These are phyloP conservation scores for Avena insularis DNA, from an alignment of 176 grass and related monocot genomes.

Conservation along the genomic window DNA sequence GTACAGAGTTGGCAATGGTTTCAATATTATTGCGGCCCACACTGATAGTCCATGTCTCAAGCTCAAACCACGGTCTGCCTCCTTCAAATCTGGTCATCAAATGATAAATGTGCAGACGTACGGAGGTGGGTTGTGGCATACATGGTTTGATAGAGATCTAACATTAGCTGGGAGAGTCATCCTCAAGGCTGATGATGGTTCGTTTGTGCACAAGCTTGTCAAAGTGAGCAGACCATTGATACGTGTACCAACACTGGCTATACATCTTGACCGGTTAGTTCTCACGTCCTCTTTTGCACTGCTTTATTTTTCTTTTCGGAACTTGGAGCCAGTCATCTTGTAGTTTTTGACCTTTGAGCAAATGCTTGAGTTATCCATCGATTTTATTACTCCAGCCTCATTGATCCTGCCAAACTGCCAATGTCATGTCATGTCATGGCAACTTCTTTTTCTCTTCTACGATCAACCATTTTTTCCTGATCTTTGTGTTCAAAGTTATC, in stretches of 20 bases:
- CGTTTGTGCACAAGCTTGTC: slow-evolving; percentile 81
- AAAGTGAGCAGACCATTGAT: slow-evolving; percentile 84
- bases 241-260: slow-evolving; percentile 90
- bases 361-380: background rate
- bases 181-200: slow-evolving; percentile 72
- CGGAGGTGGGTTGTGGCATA: slow-evolving; percentile 85
- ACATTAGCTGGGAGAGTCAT: slow-evolving; percentile 91
- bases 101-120: slow-evolving; percentile 96
- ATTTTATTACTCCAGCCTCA: background rate
- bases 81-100: slow-evolving; percentile 76
- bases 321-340: background rate
- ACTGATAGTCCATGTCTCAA: slow-evolving; percentile 97
- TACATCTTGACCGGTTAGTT: slow-evolving; percentile 97
- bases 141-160: slow-evolving; percentile 96
- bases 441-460: background rate
- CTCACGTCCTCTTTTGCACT: slow-evolving; percentile 44
- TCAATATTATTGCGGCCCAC: slow-evolving; percentile 93
- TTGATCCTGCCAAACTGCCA: slow-evolving; percentile 1
- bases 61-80: slow-evolving; percentile 85
- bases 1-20: slow-evolving; percentile 78
- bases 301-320: background rate
- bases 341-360: background rate
- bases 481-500: background rate
- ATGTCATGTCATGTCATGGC: background rate
- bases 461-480: background rate